Conservation (phyloP, 192 early-diverging fungal genomes). For the Radiomyces spectabilis region DNA sequence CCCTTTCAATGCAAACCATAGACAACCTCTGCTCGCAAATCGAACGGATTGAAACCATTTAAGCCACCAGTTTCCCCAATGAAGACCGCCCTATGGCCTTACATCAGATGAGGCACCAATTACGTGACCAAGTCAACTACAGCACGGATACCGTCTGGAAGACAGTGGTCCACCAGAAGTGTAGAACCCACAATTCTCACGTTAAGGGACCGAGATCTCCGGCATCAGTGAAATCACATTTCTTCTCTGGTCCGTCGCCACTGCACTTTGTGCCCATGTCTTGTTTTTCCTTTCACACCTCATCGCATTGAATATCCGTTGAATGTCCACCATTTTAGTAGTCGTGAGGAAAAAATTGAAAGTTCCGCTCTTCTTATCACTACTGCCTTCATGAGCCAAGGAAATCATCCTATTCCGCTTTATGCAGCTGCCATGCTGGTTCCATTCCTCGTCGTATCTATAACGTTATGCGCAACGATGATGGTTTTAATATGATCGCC, state of each 20-base stretch:
- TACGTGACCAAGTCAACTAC: conserved; percentile 61
- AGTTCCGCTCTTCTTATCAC: conserved; percentile 84
- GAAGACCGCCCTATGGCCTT: conserved; percentile 44
- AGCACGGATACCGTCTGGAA: conserved; percentile 74
- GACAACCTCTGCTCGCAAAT: conserved; percentile 40
- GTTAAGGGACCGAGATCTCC: conserved; percentile 24
- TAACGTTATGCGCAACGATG: conserved; percentile 54
- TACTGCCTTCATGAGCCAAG: conserved; percentile 78
- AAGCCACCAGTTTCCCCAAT: conserved; percentile 52
- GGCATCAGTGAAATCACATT: conserved; percentile 21
- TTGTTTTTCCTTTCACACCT: conserved; percentile 40
- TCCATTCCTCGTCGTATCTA: conserved; percentile 55
- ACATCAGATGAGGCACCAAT: conserved; percentile 49
- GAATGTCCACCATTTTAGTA: conserved; percentile 53
- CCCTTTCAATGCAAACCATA: conserved; percentile 50
- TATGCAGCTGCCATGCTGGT: conserved; percentile 65
- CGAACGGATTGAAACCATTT: conserved; percentile 45
- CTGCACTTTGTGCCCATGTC: conserved; percentile 3
- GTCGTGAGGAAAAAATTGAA: conserved; percentile 65
- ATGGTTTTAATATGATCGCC: conserved; percentile 26
- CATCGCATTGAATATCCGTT: conserved; percentile 51
- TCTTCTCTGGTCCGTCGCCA: conserved; percentile 2
- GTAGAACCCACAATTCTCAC: conserved; percentile 36
- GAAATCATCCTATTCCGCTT: conserved; percentile 67
- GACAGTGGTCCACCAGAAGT: conserved; percentile 66